Evolutionary conservation across 2,329 filamentous ascomycete species (phyloP), one percentile per base, ranked within the genome.

Genomic region (Talaromyces marneffei): DNA sequence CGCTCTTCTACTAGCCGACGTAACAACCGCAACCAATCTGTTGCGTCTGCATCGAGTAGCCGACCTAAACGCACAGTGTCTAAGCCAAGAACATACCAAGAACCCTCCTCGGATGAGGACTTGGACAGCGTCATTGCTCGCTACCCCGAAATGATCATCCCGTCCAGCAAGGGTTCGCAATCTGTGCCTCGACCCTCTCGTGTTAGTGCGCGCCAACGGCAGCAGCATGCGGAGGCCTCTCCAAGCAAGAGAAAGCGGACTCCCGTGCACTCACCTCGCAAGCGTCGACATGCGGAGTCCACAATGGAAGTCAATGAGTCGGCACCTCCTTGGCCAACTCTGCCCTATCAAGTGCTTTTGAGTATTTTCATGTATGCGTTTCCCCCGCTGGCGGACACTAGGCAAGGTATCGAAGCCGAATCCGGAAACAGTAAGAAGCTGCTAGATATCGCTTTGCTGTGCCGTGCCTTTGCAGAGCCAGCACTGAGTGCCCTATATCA

Each of bases 401-500:
- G 65, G n/a, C 63, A 64, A 14, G 63, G 60, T 4, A 64, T 54
- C 12, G 67, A 70, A 35, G 64, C 66, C 16, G 63, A 64, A 37
- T 71, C 73, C 1, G 68, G 68, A 9, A 59, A 39, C 37, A n/a
- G 52, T 31, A 69, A 70, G 62, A 91, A 88, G 88, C 82, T 95
- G 6, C 74, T 88, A 9, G 78, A 80, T n/a, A 77, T 83, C 48
- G 85, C 88, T 37, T 79, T 81, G 1, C 76, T 85, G 16, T 92
- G 87, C 66, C 83, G 80, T 56, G 73, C 80, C 2, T 91, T 92
- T 61, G 77, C 83, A 0, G 90, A 92, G 67, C 88, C 91, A 4
- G 89, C 89, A 1, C 74, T 94, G 56, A 86, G 86, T 4, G 87
- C 85, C 1, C 79, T 95, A 4, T 94, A 94, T 71, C 80, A 82